These are phyloP conservation scores for Volutella citrinella DNA, from an alignment of 2,329 filamentous ascomycete genomes.

Conservation along the genomic window DNA sequence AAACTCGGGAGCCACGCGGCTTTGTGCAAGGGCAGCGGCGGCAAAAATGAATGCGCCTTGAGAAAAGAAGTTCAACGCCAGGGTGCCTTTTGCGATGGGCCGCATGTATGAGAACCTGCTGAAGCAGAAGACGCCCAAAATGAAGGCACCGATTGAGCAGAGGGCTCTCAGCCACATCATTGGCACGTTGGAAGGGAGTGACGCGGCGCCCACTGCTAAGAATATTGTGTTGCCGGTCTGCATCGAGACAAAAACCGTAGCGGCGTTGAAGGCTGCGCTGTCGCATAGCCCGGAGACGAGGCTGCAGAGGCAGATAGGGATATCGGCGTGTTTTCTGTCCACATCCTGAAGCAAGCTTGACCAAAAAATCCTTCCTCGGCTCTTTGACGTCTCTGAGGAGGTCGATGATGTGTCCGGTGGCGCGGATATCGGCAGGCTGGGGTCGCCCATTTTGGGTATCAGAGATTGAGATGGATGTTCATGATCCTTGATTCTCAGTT, in stretches of 20 bases:
- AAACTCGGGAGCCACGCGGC: constrained; percentile 25
- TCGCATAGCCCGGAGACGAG: constrained; percentile 36
- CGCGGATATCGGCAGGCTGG: too few relatives aligned
- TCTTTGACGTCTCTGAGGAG: too few relatives aligned
- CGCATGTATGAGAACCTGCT: constrained; percentile 28
- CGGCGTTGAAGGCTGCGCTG: constrained; percentile 34
- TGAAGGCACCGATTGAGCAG: constrained; percentile 51
- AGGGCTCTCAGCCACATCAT: constrained; percentile 48
- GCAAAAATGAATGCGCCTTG: constrained; percentile 51
- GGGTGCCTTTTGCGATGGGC: constrained; percentile 30
- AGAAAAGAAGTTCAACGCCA: constrained; percentile 47
- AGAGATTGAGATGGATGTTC: too few relatives aligned
- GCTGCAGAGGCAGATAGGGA: constrained; percentile 36
- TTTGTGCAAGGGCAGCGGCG: constrained; percentile 50
- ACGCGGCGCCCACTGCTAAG: constrained; percentile 55
- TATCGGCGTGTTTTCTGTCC: too few relatives aligned
- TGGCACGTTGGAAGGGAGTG: constrained; percentile 47
- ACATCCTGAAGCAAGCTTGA: too few relatives aligned
- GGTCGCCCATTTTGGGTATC: too few relatives aligned
- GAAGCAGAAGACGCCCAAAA: constrained; percentile 50
- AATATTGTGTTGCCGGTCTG: constrained; percentile 60
- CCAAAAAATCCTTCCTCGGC: too few relatives aligned
- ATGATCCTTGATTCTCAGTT: too few relatives aligned
- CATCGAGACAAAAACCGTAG: constrained; percentile 36
- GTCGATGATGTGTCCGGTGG: too few relatives aligned